Conservation (phyloP, 78 protist genomes). For the Isochrysis galbana region DNA sequence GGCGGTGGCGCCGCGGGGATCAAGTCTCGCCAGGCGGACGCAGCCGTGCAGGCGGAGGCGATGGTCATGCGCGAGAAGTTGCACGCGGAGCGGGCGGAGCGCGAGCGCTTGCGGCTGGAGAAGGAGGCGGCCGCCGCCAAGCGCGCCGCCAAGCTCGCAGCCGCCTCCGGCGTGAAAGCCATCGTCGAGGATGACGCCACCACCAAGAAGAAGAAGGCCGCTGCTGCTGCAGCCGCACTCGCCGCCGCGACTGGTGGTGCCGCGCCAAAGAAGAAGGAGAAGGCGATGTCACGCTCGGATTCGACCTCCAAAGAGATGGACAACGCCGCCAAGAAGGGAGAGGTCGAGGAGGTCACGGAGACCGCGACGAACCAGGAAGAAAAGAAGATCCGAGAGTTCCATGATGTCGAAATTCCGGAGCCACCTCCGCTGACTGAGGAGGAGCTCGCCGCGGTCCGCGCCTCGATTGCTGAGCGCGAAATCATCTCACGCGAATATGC, state of each 20-base stretch:
- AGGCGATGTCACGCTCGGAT: neutral
- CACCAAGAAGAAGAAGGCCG: neutral
- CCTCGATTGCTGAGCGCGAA: neutral
- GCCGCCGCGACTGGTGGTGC: neutral
- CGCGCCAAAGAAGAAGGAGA: neutral
- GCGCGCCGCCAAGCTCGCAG: neutral
- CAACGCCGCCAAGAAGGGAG: neutral
- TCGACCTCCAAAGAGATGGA: neutral
- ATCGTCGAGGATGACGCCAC: neutral
- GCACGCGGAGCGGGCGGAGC: neutral
- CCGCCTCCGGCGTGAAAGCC: neutral
- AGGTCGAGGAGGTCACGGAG: neutral
- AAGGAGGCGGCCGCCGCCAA: neutral
- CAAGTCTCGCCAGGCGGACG: neutral
- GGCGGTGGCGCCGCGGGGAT: conserved; percentile 9
- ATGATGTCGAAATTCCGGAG: neutral
- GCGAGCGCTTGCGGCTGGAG: neutral
- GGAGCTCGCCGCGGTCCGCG: conserved; percentile 3
- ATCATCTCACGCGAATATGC: neutral
- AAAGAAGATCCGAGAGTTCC: neutral
- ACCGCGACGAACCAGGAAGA: neutral
- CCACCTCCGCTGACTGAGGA: neutral
- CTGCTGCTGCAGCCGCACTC: neutral
- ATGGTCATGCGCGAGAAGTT: neutral
- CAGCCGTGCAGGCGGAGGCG: neutral